These are phyloP conservation scores for Pseudonectria foliicola DNA, from an alignment of 2,329 filamentous ascomycete species.

Conservation along the genomic window DNA sequence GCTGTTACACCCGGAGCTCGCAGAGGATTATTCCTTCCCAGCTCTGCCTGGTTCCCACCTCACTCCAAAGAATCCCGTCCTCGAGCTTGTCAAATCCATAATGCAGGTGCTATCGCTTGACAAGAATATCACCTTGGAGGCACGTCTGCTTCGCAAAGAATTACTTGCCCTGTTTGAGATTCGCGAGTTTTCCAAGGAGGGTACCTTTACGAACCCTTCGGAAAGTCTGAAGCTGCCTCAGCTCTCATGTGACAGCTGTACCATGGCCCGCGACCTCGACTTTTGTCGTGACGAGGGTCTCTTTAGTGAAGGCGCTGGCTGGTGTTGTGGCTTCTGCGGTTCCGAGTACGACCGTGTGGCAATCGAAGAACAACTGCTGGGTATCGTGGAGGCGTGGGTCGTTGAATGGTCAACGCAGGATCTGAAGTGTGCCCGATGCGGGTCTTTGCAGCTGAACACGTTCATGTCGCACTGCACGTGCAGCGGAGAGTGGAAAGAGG, in stretches of 20 bases:
- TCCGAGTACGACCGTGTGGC: conserved; percentile 68
- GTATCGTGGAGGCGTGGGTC: conserved; percentile 64
- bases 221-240: conserved; percentile 66
- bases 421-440: conserved; percentile 67
- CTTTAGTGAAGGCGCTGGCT: conserved; percentile 47
- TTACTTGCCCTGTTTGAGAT: conserved; percentile 86
- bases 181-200: conserved; percentile 84
- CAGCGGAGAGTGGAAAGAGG: conserved; percentile 75
- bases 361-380: conserved; percentile 78
- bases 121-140: conserved; percentile 83
- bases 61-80: conserved; percentile 55
- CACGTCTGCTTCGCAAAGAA: conserved; percentile 80
- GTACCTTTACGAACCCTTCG: conserved; percentile 80
- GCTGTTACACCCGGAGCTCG: conserved; percentile 80
- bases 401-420: conserved; percentile 86
- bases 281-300: conserved; percentile 85
- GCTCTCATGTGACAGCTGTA: conserved; percentile 85
- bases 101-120: conserved; percentile 91
- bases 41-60: conserved; percentile 64
- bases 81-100: conserved; percentile 86
- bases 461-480: conserved; percentile 97
- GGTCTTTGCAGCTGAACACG: conserved; percentile 75
- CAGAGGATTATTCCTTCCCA: conserved; percentile 81
- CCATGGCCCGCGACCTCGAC: conserved; percentile 80
- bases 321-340: conserved; percentile 72